Conservation (phyloP, 139 green algal species). For the Chlorella sp. region DNA sequence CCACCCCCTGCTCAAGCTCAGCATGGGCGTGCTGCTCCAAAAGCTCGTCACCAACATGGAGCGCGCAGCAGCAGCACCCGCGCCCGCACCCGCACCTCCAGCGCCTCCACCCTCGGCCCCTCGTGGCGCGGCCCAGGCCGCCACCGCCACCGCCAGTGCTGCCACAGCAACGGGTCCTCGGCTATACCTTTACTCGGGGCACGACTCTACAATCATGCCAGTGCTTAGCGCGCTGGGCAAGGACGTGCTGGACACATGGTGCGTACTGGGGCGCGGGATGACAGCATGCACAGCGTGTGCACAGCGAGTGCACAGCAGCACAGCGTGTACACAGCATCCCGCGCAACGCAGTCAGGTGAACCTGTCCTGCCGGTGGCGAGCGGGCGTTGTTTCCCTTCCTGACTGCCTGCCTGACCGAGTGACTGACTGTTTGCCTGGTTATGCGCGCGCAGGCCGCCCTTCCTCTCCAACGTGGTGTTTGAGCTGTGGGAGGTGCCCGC, state of each 20-base stretch:
- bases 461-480: background rate
- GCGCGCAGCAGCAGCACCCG: background rate
- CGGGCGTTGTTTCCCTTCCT: no score
- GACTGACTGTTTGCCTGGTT: no score
- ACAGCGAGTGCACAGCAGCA: no score
- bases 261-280: no score
- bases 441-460: background rate
- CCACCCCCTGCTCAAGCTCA: background rate
- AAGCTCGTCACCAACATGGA: background rate
- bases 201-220: background rate
- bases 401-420: no score
- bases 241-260: background rate
- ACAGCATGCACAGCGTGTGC: no score
- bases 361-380: no score
- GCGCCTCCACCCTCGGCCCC: no score
- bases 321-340: no score
- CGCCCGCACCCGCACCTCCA: background rate
- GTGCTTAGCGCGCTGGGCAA: background rate
- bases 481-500: background rate
- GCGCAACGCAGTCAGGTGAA: no score
- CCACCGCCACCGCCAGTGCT: background rate
- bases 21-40: background rate
- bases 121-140: no score
- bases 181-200: background rate
- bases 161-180: no score